A percentile compares a stretch with the other conserved stretches of the same genome.
Evolutionary conservation across 768 basidiomycete species (phyloP).

Genomic region (Lactarius vividus): DNA sequence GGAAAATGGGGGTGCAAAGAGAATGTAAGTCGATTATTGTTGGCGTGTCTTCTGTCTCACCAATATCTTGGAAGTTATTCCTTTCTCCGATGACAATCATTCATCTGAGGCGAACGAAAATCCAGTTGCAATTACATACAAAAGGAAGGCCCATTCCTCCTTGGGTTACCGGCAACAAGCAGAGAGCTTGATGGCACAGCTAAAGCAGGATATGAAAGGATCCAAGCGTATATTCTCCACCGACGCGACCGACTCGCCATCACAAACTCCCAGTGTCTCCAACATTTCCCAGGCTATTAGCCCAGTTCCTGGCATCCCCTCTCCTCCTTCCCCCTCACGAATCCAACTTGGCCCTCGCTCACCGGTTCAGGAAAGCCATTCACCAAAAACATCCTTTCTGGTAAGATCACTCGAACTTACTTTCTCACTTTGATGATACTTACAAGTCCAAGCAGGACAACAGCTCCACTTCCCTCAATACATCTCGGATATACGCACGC

Average conservation of each 20-base stretch:
- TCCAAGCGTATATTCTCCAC: conserved; percentile 70
- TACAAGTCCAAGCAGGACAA: conserved; percentile 42
- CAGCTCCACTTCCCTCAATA: conserved; percentile 45
- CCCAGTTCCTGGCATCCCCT: background rate
- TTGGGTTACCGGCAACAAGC: conserved; percentile 73
- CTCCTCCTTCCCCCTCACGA: background rate
- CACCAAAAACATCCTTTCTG: background rate
- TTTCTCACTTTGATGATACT: conserved; percentile 36
- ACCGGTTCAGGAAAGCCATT: background rate
- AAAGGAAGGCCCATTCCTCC: conserved; percentile 51
- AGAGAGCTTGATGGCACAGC: conserved; percentile 79
- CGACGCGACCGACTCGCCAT: conserved; percentile 55
- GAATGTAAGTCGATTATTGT: background rate
- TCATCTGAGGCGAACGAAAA: background rate
- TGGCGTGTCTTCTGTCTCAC: background rate
- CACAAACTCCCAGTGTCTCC: conserved; percentile 1
- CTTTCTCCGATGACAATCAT: background rate
- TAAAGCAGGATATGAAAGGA: conserved; percentile 73
- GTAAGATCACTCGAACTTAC: background rate
- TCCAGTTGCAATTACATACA: conserved; percentile 27
- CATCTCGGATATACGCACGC: conserved; percentile 31
- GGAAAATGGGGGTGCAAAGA: background rate
- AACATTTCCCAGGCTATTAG: background rate
- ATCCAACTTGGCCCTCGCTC: background rate
- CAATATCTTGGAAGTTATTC: background rate